Evolutionary conservation across 2,329 filamentous ascomycete species (phyloP).

Genomic region (Geoglossum cookeanum): DNA sequence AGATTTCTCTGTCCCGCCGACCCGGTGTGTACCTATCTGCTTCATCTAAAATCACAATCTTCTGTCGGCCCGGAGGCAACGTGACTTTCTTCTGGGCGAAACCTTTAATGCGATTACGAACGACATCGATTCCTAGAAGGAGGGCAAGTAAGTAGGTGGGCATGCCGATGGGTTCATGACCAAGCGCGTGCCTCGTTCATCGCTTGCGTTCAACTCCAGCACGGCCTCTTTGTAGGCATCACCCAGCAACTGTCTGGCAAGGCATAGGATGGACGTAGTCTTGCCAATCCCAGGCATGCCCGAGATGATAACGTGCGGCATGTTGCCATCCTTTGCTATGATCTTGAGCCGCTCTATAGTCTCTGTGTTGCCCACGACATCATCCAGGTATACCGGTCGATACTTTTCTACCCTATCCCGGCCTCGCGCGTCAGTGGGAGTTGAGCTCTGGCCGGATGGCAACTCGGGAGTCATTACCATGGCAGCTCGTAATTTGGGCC

Average conservation of each 20-base stretch:
- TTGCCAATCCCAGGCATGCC: slow-evolving; percentile 98
- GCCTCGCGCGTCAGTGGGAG: background rate
- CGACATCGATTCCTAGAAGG: slow-evolving; percentile 69
- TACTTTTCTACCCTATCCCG: slow-evolving; percentile 85
- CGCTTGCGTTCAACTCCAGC: slow-evolving; percentile 85
- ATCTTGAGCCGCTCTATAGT: slow-evolving; percentile 96
- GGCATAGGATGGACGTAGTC: slow-evolving; percentile 84
- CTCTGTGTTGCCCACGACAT: slow-evolving; percentile 94
- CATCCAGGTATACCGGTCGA: slow-evolving; percentile 80
- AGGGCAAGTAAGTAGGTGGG: background rate
- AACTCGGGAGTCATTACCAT: slow-evolving; percentile 18
- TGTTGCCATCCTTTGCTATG: slow-evolving; percentile 95
- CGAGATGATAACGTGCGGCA: slow-evolving; percentile 98
- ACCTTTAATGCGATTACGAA: slow-evolving; percentile 90
- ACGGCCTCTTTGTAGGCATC: slow-evolving; percentile 96
- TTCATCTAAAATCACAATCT: slow-evolving; percentile 93
- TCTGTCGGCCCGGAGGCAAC: slow-evolving; percentile 73
- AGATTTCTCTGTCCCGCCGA: background rate
- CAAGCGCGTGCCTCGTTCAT: slow-evolving; percentile 51
- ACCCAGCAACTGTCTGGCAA: slow-evolving; percentile 78
- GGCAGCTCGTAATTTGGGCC: slow-evolving; percentile 28
- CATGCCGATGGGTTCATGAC: background rate
- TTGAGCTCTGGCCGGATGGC: no score
- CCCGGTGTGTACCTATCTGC: slow-evolving; percentile 47
- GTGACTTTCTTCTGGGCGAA: slow-evolving; percentile 99